Evolutionary conservation across 2,329 filamentous ascomycete species (phyloP).

Genomic region (Grosmannia penicillata): DNA sequence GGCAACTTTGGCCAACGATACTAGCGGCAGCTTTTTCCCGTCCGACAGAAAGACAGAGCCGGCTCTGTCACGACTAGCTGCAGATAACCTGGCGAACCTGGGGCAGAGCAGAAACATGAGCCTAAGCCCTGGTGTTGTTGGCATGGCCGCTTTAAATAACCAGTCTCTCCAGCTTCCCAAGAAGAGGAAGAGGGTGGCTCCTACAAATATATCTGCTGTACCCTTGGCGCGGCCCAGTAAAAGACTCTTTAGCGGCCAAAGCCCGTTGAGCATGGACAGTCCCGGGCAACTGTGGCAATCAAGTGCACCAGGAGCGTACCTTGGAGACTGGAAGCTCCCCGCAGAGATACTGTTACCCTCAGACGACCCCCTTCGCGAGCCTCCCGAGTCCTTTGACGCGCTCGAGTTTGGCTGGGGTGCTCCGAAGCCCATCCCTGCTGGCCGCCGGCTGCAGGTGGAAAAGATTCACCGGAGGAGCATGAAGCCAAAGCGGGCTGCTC

Average conservation of each 20-base stretch:
- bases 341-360: conserved; percentile 5
- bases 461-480: conserved; percentile 26
- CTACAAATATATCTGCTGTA: conserved; percentile 9
- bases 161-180: not conserved
- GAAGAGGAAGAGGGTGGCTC: conserved; percentile 17
- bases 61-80: too few species aligned
- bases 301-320: conserved; percentile 16
- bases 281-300: conserved; percentile 3
- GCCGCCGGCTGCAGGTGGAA: conserved; percentile 28
- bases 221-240: not conserved
- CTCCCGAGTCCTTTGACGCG: not conserved
- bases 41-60: too few species aligned
- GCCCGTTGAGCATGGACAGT: not conserved
- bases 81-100: too few species aligned
- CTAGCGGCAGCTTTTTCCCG: too few species aligned
- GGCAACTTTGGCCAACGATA: too few species aligned
- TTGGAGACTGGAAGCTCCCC: conserved; percentile 19
- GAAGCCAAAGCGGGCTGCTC: not conserved
- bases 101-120: too few species aligned
- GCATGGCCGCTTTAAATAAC: too few species aligned
- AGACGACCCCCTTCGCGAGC: conserved; percentile 1
- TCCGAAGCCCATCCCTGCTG: conserved; percentile 19
- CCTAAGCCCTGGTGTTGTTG: too few species aligned
- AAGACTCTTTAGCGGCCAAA: not conserved
- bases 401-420: conserved; percentile 5